These are phyloP conservation scores for Jaapia argillacea DNA, from an alignment of 768 basidiomycete species.

Conservation along the genomic window DNA sequence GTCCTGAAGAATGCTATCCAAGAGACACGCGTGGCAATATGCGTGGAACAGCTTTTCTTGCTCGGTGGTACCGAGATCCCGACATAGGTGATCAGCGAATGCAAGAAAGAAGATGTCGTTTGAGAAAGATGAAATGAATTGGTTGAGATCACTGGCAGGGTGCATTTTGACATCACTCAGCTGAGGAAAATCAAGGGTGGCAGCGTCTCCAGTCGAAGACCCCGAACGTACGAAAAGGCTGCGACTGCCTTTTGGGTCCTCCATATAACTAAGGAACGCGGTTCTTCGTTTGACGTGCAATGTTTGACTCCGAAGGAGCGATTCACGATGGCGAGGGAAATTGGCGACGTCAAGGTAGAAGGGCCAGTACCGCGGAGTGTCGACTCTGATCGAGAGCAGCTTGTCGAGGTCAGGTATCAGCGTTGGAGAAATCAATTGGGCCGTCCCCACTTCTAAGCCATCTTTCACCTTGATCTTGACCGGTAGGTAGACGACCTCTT, in stretches of 20 bases:
- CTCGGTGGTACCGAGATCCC: conserved; percentile 46
- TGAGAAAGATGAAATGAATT: conserved; percentile 83
- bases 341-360: conserved; percentile 74
- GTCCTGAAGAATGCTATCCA: conserved; percentile 88
- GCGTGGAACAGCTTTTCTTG: conserved; percentile 54
- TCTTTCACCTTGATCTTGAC: conserved; percentile 80
- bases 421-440: conserved; percentile 85
- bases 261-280: conserved; percentile 87
- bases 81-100: conserved; percentile 72
- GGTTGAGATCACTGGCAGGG: conserved; percentile 64
- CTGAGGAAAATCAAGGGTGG: conserved; percentile 78
- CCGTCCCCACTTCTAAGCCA: conserved; percentile 46
- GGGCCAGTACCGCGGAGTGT: conserved; percentile 94
- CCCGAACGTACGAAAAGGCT: conserved; percentile 87
- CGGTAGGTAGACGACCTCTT: conserved; percentile 86
- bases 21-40: conserved; percentile 66
- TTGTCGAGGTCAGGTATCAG: conserved; percentile 83
- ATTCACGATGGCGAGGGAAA: conserved; percentile 55
- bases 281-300: conserved; percentile 89
- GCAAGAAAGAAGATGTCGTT: conserved; percentile 72
- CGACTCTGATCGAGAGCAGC: conserved; percentile 74
- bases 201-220: conserved; percentile 74
- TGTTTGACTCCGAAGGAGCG: conserved; percentile 68
- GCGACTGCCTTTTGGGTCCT: conserved; percentile 89
- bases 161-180: conserved; percentile 56